Evolutionary conservation across 2,329 filamentous ascomycete species (phyloP).

Genomic region (Curvularia sp.): DNA sequence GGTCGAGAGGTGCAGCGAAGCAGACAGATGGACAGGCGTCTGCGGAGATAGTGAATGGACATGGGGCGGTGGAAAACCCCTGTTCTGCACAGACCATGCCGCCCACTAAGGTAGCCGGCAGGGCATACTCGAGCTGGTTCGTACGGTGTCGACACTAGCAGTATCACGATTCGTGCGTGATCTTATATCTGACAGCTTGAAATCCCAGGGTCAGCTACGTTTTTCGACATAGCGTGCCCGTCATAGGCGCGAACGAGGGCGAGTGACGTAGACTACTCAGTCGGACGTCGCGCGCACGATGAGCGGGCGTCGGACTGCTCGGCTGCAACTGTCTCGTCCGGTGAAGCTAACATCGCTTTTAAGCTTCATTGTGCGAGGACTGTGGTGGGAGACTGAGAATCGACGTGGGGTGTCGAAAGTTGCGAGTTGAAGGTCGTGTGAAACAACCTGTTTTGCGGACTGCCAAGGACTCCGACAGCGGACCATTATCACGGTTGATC

Average conservation of each 20-base stretch:
- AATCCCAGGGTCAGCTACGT: conserved; percentile 35
- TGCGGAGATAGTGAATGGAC: conserved; percentile 11
- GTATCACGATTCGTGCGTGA: conserved; percentile 28
- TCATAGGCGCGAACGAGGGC: conserved; percentile 19
- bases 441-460: neutral
- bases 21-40: conserved; percentile 14
- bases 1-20: conserved; percentile 16
- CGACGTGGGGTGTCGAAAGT: conserved; percentile 1
- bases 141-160: conserved; percentile 25
- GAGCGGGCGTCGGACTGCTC: conserved; percentile 9
- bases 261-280: conserved; percentile 32
- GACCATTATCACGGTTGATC: neutral
- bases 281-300: conserved; percentile 20
- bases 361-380: conserved; percentile 7
- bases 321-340: conserved; percentile 22
- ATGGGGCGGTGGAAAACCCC: conserved; percentile 16
- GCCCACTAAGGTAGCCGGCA: conserved; percentile 22
- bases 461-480: neutral
- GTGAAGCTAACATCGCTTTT: conserved; percentile 9
- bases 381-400: neutral
- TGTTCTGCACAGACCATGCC: conserved; percentile 21
- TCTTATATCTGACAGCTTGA: conserved; percentile 37
- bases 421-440: conserved; percentile 1
- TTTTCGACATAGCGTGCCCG: conserved; percentile 33
- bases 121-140: conserved; percentile 24